Conservation (phyloP, 768 basidiomycete species). For the Rhizopogon sp. region DNA sequence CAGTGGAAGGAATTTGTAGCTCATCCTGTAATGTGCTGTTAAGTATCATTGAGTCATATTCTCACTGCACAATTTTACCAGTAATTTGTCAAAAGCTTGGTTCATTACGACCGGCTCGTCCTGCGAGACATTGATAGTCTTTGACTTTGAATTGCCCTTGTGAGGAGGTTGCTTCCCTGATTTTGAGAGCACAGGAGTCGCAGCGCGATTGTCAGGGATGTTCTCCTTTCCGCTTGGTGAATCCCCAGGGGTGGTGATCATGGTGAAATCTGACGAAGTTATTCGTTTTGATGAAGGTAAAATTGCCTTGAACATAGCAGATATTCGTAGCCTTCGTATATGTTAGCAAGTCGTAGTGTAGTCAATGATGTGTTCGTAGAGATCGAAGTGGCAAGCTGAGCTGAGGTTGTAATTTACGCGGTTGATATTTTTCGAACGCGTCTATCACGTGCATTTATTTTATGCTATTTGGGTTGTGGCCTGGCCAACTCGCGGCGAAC, state of each 20-base stretch:
- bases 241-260: constrained; percentile 54
- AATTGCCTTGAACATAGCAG: constrained; percentile 75
- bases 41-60: background rate
- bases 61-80: constrained; percentile 45
- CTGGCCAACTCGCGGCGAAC: background rate
- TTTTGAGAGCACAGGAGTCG: constrained; percentile 25
- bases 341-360: constrained; percentile 1
- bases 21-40: constrained; percentile 55
- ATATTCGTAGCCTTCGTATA: constrained; percentile 2
- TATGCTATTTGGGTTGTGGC: constrained; percentile 3
- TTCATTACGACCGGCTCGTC: constrained; percentile 43
- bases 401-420: constrained; percentile 14
- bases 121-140: constrained; percentile 39
- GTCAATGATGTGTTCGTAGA: background rate
- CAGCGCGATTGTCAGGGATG: constrained; percentile 38
- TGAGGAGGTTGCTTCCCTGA: constrained; percentile 11
- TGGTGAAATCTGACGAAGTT: constrained; percentile 66
- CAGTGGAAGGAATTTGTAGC: constrained; percentile 75
- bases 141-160: constrained; percentile 28
- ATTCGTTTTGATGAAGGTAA: constrained; percentile 59
- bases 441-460: constrained; percentile 30
- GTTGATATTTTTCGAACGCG: constrained; percentile 27
- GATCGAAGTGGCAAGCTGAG: background rate
- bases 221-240: constrained; percentile 64
- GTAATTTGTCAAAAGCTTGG: constrained; percentile 73